phyloP scores from a whole-genome alignment of 208 protist genomes.

The Leishmania turanica region DNA sequence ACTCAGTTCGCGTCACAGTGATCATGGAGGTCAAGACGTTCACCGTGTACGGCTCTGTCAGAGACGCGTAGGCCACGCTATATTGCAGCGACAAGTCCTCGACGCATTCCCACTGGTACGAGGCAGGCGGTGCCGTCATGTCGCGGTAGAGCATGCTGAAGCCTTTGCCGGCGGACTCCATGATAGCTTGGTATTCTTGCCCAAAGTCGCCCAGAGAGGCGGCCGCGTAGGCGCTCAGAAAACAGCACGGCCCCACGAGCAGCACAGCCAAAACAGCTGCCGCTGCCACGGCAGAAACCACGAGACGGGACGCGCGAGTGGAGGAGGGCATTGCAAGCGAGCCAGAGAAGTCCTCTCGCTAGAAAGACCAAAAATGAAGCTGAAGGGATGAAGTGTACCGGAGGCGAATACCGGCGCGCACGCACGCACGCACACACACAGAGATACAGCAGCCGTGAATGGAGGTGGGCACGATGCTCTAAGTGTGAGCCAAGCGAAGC shows the following conservation, averaged over 20 bases:
- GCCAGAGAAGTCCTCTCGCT: not conserved
- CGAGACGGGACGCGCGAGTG: not conserved
- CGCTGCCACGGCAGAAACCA: not conserved
- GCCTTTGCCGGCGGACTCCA: conserved; percentile 22
- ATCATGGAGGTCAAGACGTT: conserved; percentile 3
- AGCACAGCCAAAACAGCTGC: conserved; percentile 2
- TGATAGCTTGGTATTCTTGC: conserved; percentile 20
- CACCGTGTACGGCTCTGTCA: conserved; percentile 15
- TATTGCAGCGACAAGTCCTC: not conserved
- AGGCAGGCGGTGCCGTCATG: conserved; percentile 15
- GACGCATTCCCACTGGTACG: conserved; percentile 26
- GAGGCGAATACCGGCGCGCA: not conserved
- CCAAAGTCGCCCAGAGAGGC: conserved; percentile 14
- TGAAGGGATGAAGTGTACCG: not conserved
- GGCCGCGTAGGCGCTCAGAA: not conserved
- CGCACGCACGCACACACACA: not conserved
- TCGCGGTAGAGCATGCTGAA: conserved; percentile 28
- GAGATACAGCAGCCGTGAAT: not conserved
- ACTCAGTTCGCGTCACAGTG: conserved; percentile 7
- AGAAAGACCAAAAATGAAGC: not conserved
- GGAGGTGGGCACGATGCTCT: not conserved
- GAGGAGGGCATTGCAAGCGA: not conserved
- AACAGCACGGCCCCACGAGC: not conserved
- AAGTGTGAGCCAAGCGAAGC: not conserved
- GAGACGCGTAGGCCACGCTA: conserved; percentile 32